Base-by-base conservation (phyloP, 495 filamentous ascomycete species). In the Trichodelitschia bisporula region DNA sequence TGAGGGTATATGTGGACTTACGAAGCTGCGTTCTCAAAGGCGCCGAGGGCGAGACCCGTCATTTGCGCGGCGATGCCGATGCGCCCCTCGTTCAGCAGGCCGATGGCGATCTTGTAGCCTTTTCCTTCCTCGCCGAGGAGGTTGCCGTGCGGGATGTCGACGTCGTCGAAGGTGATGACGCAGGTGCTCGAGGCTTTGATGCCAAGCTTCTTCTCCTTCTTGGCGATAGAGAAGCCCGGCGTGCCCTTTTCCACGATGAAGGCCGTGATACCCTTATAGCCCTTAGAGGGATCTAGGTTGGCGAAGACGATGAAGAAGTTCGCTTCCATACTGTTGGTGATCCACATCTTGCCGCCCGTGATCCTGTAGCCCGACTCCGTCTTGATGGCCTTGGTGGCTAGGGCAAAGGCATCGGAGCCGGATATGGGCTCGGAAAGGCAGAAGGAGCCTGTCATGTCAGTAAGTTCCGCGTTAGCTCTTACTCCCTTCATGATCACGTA, bases 171-270 rank as follows among this genome's bases (percentile, higher is more conserved):
- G 61, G 72, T 99, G 45, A 99, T 61, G 28, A 89, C 80, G 52
- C 86, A 99, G 14, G 86, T 99, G 57, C 75, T 83, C 57, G 76
- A 84, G 2, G 86, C 86, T 32, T 62, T 69, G 55, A 99, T 99
- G 26, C 86, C 86, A 19, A 99, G 68, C 61, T 99, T 99, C 71
- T 91, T 92, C 62, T 99, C 86, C 60, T 99, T 99, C 66, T 99
- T 99, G 13, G 86, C 78, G 47, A 99, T 83, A 12, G 64, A 69
- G 62, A 99, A 95, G 3, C 86, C 86, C 33, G 72, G 70, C 29
- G 68, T 76, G 41, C 57, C 69, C 55, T 90, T 91, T 56, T 93
- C 82, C 13, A 95, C 68, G 39, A 99, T 64, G 50, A 99, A 95
- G 26, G 84, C 83, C 1, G 80, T 84, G 52, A 99, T 99, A 23